Evolutionary conservation across 75 land plant genomes (phyloP).

Genomic region (Pseudotsuga menziesii): DNA sequence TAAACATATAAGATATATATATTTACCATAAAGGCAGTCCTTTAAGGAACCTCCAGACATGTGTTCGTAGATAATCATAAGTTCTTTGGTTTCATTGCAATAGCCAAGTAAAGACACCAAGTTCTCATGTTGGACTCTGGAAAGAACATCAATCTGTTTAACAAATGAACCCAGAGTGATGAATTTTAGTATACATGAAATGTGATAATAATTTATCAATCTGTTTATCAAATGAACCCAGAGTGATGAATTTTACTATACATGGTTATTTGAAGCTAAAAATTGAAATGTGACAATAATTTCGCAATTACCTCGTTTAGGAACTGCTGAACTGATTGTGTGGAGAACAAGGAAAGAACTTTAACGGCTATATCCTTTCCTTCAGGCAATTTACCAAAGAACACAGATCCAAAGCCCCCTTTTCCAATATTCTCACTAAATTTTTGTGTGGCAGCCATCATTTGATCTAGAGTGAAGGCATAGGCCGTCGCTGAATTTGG

Average conservation of each 20-base stretch:
- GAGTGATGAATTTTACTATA: background rate
- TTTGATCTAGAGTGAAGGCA: conserved; percentile 33
- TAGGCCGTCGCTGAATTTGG: background rate
- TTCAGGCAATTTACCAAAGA: conserved; percentile 30
- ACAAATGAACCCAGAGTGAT: background rate
- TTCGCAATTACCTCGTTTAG: conserved; percentile 24
- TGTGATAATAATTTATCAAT: too few species aligned
- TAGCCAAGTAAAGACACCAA: conserved; percentile 28
- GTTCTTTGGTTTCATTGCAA: conserved; percentile 26
- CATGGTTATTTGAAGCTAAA: background rate
- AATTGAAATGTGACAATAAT: background rate
- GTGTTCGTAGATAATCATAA: conserved; percentile 26
- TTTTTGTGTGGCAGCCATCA: conserved; percentile 42
- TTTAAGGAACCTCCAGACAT: conserved; percentile 29
- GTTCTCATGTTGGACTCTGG: conserved; percentile 22
- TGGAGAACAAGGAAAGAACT: conserved; percentile 29
- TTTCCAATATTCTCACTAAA: conserved; percentile 40
- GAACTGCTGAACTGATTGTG: conserved; percentile 46
- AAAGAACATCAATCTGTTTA: conserved; percentile 9
- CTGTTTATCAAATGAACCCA: background rate
- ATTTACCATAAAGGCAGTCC: conserved; percentile 36
- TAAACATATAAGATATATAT: too few species aligned
- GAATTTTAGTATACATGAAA: too few species aligned
- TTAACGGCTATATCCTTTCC: conserved; percentile 46
- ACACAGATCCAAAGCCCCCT: conserved; percentile 54